Percentiles rank a stretch among this genome's conserved stretches.
phyloP scores from a whole-genome alignment of 1,284 basidiomycete species.

The Sporisorium iseilematis-ciliati region DNA sequence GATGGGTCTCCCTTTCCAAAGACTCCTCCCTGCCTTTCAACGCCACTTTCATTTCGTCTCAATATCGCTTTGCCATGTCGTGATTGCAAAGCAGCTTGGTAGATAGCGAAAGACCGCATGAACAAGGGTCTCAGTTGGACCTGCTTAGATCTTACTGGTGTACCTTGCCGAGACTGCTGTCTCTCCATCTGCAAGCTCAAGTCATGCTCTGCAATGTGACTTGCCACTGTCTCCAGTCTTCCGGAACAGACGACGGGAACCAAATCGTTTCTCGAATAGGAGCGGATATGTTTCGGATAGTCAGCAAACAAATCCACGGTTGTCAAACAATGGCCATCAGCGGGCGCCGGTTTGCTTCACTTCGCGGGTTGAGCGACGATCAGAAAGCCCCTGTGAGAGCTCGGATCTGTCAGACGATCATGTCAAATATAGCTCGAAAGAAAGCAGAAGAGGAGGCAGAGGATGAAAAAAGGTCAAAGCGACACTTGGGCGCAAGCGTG shows the following conservation, averaged over 20 bases:
- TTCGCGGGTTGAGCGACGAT: background rate
- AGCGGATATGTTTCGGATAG: no score
- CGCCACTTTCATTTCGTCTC: slow-evolving; percentile 5
- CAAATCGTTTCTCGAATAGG: background rate
- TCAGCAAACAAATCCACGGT: slow-evolving; percentile 1
- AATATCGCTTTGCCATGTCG: background rate
- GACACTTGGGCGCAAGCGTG: background rate
- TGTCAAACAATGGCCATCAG: background rate
- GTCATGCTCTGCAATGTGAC: background rate
- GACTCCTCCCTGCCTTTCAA: background rate
- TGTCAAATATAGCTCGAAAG: background rate
- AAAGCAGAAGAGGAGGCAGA: background rate
- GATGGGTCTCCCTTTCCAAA: slow-evolving; percentile 4
- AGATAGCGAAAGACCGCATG: background rate
- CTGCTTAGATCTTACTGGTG: slow-evolving; percentile 3
- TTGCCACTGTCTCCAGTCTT: slow-evolving; percentile 1
- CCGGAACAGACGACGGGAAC: background rate
- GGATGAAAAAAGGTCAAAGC: background rate
- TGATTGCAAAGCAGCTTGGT: background rate
- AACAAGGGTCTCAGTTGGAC: background rate
- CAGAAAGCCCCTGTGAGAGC: background rate
- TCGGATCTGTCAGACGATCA: background rate
- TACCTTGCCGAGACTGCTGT: slow-evolving; percentile 11
- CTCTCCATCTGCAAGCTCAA: background rate
- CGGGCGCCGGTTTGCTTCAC: background rate